Evolutionary conservation across 1,284 basidiomycete species (phyloP).

Genomic region (Lentinula novae-zelandiae): DNA sequence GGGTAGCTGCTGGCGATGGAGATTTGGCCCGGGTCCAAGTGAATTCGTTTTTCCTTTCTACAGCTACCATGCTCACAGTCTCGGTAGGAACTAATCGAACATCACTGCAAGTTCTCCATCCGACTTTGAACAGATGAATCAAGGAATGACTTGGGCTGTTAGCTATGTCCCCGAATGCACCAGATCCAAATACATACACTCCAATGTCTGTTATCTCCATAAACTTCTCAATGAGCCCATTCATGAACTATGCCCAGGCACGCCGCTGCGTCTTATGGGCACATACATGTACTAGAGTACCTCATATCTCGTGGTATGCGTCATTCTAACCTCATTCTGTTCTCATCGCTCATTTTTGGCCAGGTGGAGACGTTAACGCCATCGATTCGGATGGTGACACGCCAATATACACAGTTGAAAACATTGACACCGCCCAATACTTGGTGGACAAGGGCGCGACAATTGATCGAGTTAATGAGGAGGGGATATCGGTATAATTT

Average conservation of each 20-base stretch:
- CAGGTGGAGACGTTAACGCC: constrained; percentile 83
- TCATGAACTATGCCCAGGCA: constrained; percentile 50
- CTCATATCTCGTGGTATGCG: constrained; percentile 50
- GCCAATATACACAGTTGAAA: constrained; percentile 88
- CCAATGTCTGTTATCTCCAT: constrained; percentile 58
- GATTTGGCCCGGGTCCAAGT: constrained; percentile 55
- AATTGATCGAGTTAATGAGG: constrained; percentile 57
- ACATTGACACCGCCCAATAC: constrained; percentile 71
- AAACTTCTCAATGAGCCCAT: constrained; percentile 12
- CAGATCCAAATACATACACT: constrained; percentile 81
- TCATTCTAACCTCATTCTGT: not conserved
- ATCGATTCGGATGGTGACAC: constrained; percentile 88
- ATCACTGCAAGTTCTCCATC: constrained; percentile 39
- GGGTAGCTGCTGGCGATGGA: constrained; percentile 89
- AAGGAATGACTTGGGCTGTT: constrained; percentile 22
- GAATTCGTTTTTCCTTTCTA: constrained; percentile 17
- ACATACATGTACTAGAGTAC: constrained; percentile 73
- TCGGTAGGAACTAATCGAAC: constrained; percentile 54
- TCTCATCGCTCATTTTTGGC: constrained; percentile 7
- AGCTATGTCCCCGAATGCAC: constrained; percentile 74
- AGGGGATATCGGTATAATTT: constrained; percentile 69
- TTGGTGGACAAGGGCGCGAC: constrained; percentile 82
- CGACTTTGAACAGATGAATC: constrained; percentile 18
- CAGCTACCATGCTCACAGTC: constrained; percentile 11
- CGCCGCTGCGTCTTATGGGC: constrained; percentile 92